Evolutionary conservation across 495 filamentous ascomycete genomes (phyloP).

Genomic region (Tuber microsphaerosporum): DNA sequence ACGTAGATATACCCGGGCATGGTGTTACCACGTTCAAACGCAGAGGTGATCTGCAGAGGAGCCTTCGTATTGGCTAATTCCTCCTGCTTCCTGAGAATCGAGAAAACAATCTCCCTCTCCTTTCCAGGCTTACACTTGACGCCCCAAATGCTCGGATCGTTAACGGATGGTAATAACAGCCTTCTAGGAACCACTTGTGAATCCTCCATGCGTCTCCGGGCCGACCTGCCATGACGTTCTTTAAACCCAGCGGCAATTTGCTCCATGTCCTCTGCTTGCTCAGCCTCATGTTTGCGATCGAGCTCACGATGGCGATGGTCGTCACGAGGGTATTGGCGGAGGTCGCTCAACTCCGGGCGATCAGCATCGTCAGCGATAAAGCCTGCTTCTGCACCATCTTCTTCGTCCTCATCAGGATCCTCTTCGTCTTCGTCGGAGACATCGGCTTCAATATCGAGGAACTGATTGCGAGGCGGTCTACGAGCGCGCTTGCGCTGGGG

Average conservation of each 20-base stretch:
- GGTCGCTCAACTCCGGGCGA: slow-evolving; percentile 66
- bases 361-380: slow-evolving; percentile 79
- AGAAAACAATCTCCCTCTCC: slow-evolving; percentile 80
- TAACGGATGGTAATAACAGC: slow-evolving; percentile 81
- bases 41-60: slow-evolving; percentile 70
- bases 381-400: slow-evolving; percentile 73
- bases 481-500: slow-evolving; percentile 56
- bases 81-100: slow-evolving; percentile 78
- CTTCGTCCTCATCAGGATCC: slow-evolving; percentile 76
- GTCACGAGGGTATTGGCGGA: slow-evolving; percentile 49
- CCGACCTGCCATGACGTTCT: slow-evolving; percentile 66
- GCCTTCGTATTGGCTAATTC: slow-evolving; percentile 66
- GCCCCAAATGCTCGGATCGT: slow-evolving; percentile 94
- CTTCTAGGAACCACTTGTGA: slow-evolving; percentile 73
- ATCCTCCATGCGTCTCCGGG: slow-evolving; percentile 48
- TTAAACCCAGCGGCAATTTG: slow-evolving; percentile 79
- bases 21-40: slow-evolving; percentile 77
- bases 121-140: slow-evolving; percentile 89
- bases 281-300: slow-evolving; percentile 79
- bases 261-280: slow-evolving; percentile 69
- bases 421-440: slow-evolving; percentile 82
- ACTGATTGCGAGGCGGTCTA: slow-evolving; percentile 61
- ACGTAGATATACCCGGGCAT: slow-evolving; percentile 96
- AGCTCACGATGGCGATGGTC: slow-evolving; percentile 91
- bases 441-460: slow-evolving; percentile 94